Evolutionary conservation across 352 stramenopile genomes (phyloP).

Genomic region (Phytopythium oedochilum): DNA sequence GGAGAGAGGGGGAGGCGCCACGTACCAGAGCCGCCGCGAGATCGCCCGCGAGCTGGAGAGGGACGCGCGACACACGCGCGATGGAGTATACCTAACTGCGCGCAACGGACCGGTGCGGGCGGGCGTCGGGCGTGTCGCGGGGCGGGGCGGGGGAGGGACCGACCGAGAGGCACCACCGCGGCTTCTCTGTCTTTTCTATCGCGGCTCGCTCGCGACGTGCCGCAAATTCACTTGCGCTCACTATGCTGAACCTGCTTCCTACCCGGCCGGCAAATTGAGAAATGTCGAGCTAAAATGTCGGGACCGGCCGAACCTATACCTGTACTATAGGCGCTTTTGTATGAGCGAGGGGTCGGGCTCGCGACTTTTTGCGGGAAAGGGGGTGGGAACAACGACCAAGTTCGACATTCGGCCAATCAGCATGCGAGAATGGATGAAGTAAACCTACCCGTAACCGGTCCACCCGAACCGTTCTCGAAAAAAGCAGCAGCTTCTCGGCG

Average conservation of each 20-base stretch:
- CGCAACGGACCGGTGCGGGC: neutral
- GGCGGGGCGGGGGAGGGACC: neutral
- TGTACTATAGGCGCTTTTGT: neutral
- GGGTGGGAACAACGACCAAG: neutral
- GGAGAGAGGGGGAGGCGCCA: neutral
- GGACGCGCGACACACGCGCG: neutral
- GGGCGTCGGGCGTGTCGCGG: neutral
- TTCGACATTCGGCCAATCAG: neutral
- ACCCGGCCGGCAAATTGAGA: constrained; percentile 4
- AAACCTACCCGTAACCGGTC: constrained; percentile 1
- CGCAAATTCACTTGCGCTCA: neutral
- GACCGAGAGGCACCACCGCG: neutral
- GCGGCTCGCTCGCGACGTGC: neutral
- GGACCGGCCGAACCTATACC: neutral
- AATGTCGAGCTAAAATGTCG: constrained; percentile 1
- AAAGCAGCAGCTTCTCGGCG: neutral
- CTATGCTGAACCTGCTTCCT: neutral
- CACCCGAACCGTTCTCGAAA: neutral
- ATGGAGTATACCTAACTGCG: neutral
- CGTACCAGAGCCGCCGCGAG: neutral
- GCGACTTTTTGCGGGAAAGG: neutral
- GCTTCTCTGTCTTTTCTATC: neutral
- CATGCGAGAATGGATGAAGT: no score
- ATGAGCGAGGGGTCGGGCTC: neutral
- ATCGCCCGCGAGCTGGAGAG: neutral